Conservation (phyloP, 2,329 filamentous ascomycete genomes). For the Tolypocladium ophioglossoides region DNA sequence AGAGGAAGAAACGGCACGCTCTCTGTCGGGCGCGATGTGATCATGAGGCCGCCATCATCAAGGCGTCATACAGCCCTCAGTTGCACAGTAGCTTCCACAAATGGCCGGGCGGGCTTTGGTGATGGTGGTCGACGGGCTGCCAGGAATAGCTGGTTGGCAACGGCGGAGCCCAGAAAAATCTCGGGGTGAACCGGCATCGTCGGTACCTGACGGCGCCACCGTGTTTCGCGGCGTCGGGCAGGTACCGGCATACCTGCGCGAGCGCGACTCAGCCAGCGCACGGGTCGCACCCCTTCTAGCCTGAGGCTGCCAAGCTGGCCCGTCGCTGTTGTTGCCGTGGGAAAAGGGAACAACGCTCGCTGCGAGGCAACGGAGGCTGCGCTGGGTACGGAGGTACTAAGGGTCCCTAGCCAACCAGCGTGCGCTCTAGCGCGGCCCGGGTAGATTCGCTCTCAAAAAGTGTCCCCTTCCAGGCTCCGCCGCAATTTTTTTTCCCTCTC, state of each 20-base stretch:
- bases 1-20: not conserved
- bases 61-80: not conserved
- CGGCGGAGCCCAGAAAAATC: constrained; percentile 12
- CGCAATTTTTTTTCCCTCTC: constrained; percentile 38
- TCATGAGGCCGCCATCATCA: not conserved
- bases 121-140: not conserved
- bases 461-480: constrained; percentile 32
- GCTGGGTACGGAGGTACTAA: constrained; percentile 1
- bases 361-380: not conserved
- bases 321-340: constrained; percentile 20
- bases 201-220: constrained; percentile 1
- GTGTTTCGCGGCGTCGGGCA: not conserved
- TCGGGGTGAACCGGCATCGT: constrained; percentile 25
- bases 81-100: too few species aligned
- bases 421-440: constrained; percentile 26
- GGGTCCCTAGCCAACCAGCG: constrained; percentile 6
- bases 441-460: constrained; percentile 45
- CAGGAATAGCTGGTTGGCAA: not conserved
- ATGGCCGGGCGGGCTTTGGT: not conserved
- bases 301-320: constrained; percentile 20
- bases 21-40: not conserved
- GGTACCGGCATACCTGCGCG: not conserved
- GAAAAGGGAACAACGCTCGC: constrained; percentile 4
- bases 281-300: constrained; percentile 8
- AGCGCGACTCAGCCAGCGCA: not conserved